Evolutionary conservation across 2,329 filamentous ascomycete genomes (phyloP).

Genomic region (Phyllosticta citrichinensis): DNA sequence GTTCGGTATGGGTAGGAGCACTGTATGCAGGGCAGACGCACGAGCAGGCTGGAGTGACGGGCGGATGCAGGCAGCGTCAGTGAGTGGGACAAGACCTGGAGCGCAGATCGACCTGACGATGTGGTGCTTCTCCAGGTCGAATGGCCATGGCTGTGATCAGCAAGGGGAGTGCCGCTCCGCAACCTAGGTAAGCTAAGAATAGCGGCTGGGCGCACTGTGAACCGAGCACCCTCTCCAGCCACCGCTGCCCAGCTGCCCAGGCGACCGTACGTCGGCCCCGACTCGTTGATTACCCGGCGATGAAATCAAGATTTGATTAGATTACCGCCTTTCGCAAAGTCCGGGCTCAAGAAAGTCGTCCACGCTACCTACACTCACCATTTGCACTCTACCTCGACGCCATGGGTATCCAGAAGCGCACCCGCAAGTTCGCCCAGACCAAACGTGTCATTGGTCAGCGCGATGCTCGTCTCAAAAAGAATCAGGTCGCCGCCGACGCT

Average conservation of each 20-base stretch:
- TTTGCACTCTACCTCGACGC: constrained; percentile 15
- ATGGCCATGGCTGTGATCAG: background rate
- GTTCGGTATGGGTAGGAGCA: background rate
- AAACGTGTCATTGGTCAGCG: constrained; percentile 76
- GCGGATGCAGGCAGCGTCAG: background rate
- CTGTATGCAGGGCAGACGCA: background rate
- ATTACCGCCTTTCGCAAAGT: too few relatives aligned
- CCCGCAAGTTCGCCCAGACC: constrained; percentile 75
- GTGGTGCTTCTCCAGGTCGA: background rate
- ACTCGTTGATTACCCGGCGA: too few relatives aligned
- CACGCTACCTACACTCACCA: background rate
- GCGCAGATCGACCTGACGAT: background rate
- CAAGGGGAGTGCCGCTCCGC: background rate
- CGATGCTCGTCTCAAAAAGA: constrained; percentile 75
- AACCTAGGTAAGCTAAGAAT: too few relatives aligned
- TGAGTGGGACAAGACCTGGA: background rate
- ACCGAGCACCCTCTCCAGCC: background rate
- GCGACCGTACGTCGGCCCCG: background rate
- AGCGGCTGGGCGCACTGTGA: background rate
- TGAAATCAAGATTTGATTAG: too few relatives aligned
- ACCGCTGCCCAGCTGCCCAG: background rate
- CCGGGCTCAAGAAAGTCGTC: background rate
- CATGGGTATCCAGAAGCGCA: constrained; percentile 87
- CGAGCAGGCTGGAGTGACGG: background rate
- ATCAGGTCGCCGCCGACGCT: constrained; percentile 56